Evolutionary conservation across 257 asterid genomes (phyloP).

Genomic region (Anisodus acutangulus): DNA sequence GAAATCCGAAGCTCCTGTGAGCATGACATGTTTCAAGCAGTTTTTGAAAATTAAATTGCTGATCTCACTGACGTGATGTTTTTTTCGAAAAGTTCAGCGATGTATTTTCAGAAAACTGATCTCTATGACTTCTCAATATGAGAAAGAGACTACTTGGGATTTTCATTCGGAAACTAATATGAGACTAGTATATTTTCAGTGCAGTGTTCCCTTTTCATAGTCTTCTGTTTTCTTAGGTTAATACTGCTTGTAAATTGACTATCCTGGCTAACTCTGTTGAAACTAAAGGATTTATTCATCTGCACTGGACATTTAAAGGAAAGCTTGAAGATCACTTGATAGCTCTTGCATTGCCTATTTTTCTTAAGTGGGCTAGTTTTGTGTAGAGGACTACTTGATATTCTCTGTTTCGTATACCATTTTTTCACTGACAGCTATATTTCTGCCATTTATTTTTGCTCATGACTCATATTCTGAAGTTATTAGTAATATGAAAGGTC

Average conservation of each 20-base stretch:
- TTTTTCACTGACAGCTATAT: background rate
- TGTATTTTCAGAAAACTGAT: background rate
- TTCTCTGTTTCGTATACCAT: constrained; percentile 3
- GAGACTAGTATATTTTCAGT: background rate
- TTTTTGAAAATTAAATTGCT: background rate
- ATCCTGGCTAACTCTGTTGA: background rate
- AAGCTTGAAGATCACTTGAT: constrained; percentile 12
- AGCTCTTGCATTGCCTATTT: constrained; percentile 13
- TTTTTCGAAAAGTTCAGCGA: background rate
- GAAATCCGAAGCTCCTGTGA: background rate
- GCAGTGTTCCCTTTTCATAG: background rate
- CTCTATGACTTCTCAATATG: background rate
- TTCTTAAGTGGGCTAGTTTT: background rate
- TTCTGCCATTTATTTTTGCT: constrained; percentile 6
- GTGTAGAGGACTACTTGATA: constrained; percentile 10
- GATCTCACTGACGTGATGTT: background rate
- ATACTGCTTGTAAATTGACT: background rate
- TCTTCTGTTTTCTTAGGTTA: background rate
- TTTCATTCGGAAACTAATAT: background rate
- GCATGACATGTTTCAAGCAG: background rate
- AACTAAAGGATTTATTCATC: background rate
- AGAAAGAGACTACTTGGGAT: background rate
- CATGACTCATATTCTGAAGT: background rate
- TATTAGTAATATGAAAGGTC: background rate
- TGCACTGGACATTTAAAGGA: background rate